These are phyloP conservation scores for Acrodontium crateriforme DNA, from an alignment of 2,329 filamentous ascomycete genomes.

Conservation along the genomic window DNA sequence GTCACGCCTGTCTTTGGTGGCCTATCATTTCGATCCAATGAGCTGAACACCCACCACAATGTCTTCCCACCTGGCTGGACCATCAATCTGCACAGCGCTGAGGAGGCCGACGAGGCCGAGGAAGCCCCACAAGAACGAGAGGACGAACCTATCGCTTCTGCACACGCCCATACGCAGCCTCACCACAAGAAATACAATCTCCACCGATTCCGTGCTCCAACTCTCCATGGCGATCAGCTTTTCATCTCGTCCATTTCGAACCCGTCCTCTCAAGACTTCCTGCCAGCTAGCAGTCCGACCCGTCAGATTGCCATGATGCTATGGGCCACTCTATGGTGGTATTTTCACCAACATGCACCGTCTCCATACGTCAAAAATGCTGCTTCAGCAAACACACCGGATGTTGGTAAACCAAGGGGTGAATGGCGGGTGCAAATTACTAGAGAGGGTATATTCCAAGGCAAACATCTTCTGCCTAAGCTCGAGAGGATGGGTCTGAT, in stretches of 20 bases:
- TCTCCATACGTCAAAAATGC: conserved; percentile 48
- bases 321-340: conserved; percentile 91
- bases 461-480: conserved; percentile 72
- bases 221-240: conserved; percentile 62
- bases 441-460: conserved; percentile 75
- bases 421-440: conserved; percentile 81
- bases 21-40: conserved; percentile 73
- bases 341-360: conserved; percentile 80
- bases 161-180: conserved; percentile 5
- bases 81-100: conserved; percentile 67
- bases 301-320: conserved; percentile 93
- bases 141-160: conserved; percentile 3
- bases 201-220: conserved; percentile 60
- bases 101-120: conserved; percentile 32
- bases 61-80: conserved; percentile 82
- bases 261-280: conserved; percentile 66
- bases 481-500: conserved; percentile 88
- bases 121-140: conserved; percentile 10
- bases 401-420: conserved; percentile 58
- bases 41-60: conserved; percentile 53
- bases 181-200: conserved; percentile 27
- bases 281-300: conserved; percentile 65
- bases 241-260: conserved; percentile 89
- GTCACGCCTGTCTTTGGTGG: conserved; percentile 85
- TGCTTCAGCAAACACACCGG: conserved; percentile 49